Conservation (phyloP, 225 moss, liverwort and hornwort genomes). For the Bryoerythrophyllum caledonicum region DNA sequence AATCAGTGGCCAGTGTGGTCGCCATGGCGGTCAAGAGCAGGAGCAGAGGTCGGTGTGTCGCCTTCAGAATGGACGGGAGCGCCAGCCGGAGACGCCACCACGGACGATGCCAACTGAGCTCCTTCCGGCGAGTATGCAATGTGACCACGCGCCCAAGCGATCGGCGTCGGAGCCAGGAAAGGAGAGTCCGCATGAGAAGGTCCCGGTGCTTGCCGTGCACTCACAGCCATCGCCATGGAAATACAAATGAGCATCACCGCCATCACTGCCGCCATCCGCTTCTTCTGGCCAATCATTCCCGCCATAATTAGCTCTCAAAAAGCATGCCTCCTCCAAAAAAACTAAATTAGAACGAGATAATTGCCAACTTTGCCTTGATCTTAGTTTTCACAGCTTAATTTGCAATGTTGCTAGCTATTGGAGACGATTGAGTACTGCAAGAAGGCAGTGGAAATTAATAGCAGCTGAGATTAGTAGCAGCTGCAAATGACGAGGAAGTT, state of each 20-base stretch:
- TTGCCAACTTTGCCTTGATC: background rate
- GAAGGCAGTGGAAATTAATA: too few relatives aligned
- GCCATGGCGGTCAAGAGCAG: background rate
- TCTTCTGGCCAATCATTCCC: background rate
- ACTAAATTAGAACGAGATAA: too few relatives aligned
- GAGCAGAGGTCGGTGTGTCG: slow-evolving; percentile 4
- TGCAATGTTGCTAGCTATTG: background rate
- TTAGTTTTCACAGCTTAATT: background rate
- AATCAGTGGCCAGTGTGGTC: background rate
- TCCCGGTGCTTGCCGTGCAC: slow-evolving; percentile 16
- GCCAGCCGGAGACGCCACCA: background rate
- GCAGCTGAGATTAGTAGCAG: background rate
- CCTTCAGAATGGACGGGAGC: slow-evolving; percentile 4
- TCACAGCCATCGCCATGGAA: slow-evolving; percentile 16
- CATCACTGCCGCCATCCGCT: slow-evolving; percentile 14
- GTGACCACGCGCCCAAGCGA: background rate
- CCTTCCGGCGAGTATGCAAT: slow-evolving; percentile 19
- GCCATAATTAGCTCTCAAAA: slow-evolving; percentile 17
- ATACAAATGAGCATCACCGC: slow-evolving; percentile 24
- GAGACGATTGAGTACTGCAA: background rate
- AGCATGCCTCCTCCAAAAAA: background rate
- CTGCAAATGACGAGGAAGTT: background rate
- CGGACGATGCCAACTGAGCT: background rate
- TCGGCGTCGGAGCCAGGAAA: slow-evolving; percentile 1
- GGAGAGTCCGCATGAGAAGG: background rate